Evolutionary conservation across 176 grass and related monocot genomes (phyloP), one percentile per base, ranked within the genome.

Genomic region (Bothriochloa decipiens): DNA sequence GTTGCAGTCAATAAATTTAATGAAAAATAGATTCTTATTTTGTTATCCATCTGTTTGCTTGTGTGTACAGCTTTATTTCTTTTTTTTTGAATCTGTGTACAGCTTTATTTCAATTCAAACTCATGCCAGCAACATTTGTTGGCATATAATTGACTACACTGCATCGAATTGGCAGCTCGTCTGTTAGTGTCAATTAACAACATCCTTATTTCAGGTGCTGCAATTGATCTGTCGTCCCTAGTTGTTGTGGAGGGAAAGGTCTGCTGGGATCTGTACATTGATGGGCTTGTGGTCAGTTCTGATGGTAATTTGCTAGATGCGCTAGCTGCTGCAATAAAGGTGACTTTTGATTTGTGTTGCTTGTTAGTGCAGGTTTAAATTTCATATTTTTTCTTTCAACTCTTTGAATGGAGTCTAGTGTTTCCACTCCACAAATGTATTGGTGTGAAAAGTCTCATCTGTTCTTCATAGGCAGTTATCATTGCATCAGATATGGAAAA

Each of bases 301-400:
- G 91, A 97, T 78, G 95, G 95, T 79, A 97, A 97, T 87, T 78
- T 97, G 77, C 91, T 97, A 68, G 95, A 97, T 82, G 87, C 91
- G 17, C 70, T 97, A 71, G 92, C 90, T 86, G 82, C 95, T 57
- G 92, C 92, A 53, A 85, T 95, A 75, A 97, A 95, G 88, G 95
- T 97, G 88, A 89, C 41, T 28, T 29, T 6, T 82, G 22, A 28
- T 82, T 78, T 45, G 57, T 62, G 68, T 72, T 82, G 52, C 11
- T 74, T 71, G 74, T 89, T 79, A 33, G 64, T 82, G 32, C 46
- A 69, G 12, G 69, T 67, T 37, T 26, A 37, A 74, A 29, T 45
- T 18, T 28, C 37, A 29, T 43, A 57, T 78, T 65, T 36, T 36
- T 69, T 72, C 5, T 25, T 64, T 20, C 8, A 83, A 79, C n/a